Percentiles rank a stretch among this genome's conserved stretches.
Evolutionary conservation across 2,329 filamentous ascomycete species (phyloP).

Genomic region (Cytospora mali): DNA sequence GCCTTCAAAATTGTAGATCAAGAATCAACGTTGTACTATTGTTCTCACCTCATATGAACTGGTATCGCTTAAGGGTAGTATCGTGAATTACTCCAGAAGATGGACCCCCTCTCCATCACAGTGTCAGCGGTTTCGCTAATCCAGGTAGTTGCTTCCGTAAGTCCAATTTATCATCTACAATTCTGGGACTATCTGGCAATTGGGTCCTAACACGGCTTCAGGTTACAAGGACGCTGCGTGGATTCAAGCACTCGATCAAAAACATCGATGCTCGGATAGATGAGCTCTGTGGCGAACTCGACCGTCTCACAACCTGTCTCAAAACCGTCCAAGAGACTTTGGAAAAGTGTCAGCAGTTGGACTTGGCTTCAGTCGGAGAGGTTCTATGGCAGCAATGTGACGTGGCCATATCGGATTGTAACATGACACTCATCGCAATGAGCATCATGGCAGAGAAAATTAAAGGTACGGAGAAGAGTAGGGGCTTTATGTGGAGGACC

Average conservation of each 20-base stretch:
- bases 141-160: constrained; percentile 27
- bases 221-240: constrained; percentile 25
- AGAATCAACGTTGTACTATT: background rate
- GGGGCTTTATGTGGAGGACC: constrained; percentile 23
- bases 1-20: background rate
- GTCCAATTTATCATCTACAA: background rate
- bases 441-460: constrained; percentile 29
- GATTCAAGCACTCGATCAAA: constrained; percentile 27
- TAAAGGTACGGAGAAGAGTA: constrained; percentile 13
- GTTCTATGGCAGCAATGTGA: constrained; percentile 33
- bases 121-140: constrained; percentile 22
- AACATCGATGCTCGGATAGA: constrained; percentile 30
- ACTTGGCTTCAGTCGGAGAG: constrained; percentile 31
- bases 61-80: background rate
- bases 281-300: constrained; percentile 30
- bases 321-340: constrained; percentile 31
- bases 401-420: constrained; percentile 30
- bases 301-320: constrained; percentile 31
- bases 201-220: background rate
- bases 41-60: background rate
- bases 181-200: background rate
- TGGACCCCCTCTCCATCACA: constrained; percentile 26
- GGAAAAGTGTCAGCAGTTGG: constrained; percentile 30
- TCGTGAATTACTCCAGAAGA: background rate
- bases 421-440: constrained; percentile 30